Percentiles rank a stretch among this genome's conserved stretches.
phyloP scores from a whole-genome alignment of 1,139 yeast species.

The Candida tetrigidarum region DNA sequence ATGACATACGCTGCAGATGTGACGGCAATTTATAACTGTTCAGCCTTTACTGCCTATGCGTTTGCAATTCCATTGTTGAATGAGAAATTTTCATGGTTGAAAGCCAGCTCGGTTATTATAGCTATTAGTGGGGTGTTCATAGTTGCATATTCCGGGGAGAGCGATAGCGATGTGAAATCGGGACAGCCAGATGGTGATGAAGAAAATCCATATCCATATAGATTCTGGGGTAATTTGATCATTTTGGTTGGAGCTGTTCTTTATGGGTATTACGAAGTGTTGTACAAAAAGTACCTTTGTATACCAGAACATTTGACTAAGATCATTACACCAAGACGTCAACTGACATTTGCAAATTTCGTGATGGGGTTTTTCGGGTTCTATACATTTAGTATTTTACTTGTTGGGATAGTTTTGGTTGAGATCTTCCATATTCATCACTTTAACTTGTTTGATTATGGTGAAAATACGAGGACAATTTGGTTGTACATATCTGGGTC shows the following conservation, averaged over 20 bases:
- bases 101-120: conserved; percentile 67
- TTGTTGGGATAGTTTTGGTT: conserved; percentile 52
- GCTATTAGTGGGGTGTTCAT: conserved; percentile 78
- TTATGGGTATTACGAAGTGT: conserved; percentile 85
- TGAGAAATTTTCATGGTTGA: conserved; percentile 68
- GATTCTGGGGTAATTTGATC: conserved; percentile 72
- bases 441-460: conserved; percentile 57
- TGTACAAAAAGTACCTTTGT: conserved; percentile 76
- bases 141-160: conserved; percentile 72
- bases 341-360: conserved; percentile 51
- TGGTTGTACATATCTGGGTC: conserved; percentile 55
- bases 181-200: conserved; percentile 15
- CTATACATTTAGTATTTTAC: conserved; percentile 55
- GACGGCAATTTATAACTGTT: conserved; percentile 89
- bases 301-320: conserved; percentile 61
- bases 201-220: conserved; percentile 52
- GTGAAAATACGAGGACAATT: conserved; percentile 37
- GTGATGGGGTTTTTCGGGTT: conserved; percentile 61
- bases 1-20: conserved; percentile 85
- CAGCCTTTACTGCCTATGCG: conserved; percentile 86
- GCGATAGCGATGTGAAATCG: conserved; percentile 26
- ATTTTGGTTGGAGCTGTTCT: conserved; percentile 80
- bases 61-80: conserved; percentile 77
- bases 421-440: conserved; percentile 61
- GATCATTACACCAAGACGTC: conserved; percentile 51